Evolutionary conservation across 345 rosid genomes (phyloP), one percentile per base, ranked within the genome.

Genomic region (Ailanthus altissimus): DNA sequence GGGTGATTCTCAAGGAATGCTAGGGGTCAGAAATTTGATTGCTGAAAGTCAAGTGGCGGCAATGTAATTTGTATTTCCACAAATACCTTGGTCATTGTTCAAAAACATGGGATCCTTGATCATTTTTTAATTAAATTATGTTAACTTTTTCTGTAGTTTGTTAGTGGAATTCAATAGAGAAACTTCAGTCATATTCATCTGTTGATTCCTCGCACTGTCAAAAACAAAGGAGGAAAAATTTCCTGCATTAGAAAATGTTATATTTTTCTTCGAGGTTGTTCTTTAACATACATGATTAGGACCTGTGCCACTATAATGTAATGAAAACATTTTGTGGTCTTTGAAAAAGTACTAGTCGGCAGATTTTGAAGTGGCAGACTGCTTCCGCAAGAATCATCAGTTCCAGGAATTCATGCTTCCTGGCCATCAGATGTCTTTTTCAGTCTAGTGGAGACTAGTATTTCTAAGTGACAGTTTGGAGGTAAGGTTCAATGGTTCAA

Each of bases 381-480:
- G 16, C 57, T 32, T 62, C 14, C 50, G n/a, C 13, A 18, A 28
- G 67, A 73, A 60, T 57, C 68, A 10, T 62, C 36, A 38, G 61
- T 75, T n/a, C 10, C 16, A 46, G 59, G 61, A 53, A 63, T 75
- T 75, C 70, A 75, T 28, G 21, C 51, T 64, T 25, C 58, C 51
- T 75, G 68, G 40, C 46, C 71, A 53, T 67, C 57, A 10, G 46
- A 50, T 45, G 81, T 81, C 81, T 60, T 65, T 78, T 78, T 82
- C 81, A 66, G 25, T 23, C n/a, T 15, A 62, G 70, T 75, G 70
- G 62, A 75, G 50, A 13, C 62, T 21, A 47, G 15, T 62, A 14
- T 23, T 21, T 16, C 9, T 73, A 58, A 60, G 60, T 46, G 68
- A 46, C 28, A 18, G 11, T 26, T 18, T 14, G 67, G 77, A 63